Evolutionary conservation across 805 yeast genomes (phyloP), one percentile per base, ranked within the genome.

Genomic region (Candida patagonica): DNA sequence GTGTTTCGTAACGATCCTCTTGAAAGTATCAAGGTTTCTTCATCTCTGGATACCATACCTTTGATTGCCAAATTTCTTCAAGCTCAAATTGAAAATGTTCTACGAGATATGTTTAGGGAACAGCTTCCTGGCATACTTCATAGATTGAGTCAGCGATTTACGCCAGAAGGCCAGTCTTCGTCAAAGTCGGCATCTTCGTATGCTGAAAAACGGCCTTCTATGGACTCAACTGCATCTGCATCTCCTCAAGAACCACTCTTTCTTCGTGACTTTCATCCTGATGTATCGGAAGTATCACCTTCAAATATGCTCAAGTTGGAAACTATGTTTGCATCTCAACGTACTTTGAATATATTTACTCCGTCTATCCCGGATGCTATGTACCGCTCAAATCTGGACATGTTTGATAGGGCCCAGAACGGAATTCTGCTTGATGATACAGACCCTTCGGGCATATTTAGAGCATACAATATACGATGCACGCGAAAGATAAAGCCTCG

Each of bases 1-100:
- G 95, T 86, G 23, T 86, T 86, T 62, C 73, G 88, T 50, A 86
- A 86, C 59, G 95, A 86, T 59, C 95, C 95, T 0, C 66, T 86
- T 41, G 94, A 85, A 49, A 73, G 78, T 16, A 85, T 86, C 46
- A 78, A 76, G 50, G 94, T 86, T 10, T 75, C 78, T 46, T 82
- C 94, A 4, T 80, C 94, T n/a, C 86, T 86, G 59, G 94, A 86
- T 61, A 74, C 78, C 30, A 80, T 86, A 32, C 81, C 80, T 37
- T 87, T 87, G 1, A 74, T 86, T 50, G 92, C 94, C n/a, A 72
- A 76, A 43, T 82, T 84, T 49, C 61, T 86, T 45, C 95, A 86
- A 55, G 72, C 73, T 34, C 92, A 85, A 55, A 86, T 86, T 44
- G 95, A 86, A 55, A 71, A 67, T 40, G 92, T 83, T 56, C 78